Evolutionary conservation across 2,329 filamentous ascomycete species (phyloP), one percentile per base, ranked within the genome.

Genomic region (Penicillium sclerotigenum): DNA sequence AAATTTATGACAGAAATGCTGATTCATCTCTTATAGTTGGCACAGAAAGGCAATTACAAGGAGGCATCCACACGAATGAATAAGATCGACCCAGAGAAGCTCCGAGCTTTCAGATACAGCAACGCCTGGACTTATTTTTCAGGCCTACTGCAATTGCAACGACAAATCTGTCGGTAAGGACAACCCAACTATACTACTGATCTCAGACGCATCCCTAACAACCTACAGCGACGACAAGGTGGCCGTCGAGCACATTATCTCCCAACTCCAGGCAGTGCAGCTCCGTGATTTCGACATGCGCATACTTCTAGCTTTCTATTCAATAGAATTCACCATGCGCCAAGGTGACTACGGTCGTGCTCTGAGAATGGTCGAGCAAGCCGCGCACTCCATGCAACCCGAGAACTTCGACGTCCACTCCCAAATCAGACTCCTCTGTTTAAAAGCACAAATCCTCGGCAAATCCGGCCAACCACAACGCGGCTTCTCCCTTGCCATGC

Each of bases 41-140:
- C 84, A 9, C 83, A 86, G 54, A 81, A 78, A 45, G 92, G 93
- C 1, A 81, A 80, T 31, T 95, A 91, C 67, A 82, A 86, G 22
- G 82, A 88, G 47, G 90, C 88, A 0, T 79, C 87, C 50, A 73
- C 77, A 13, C 78, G 79, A 26, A 76, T 93, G 43, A 81, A 87
- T 51, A 75, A 77, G 28, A 72, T 91, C 18, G 81, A 87, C 48
- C 76, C 80, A 3, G 82, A 87, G 56, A 77, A 82, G 4, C 79
- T 89, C 37, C 85, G 88, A 4, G 87, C 89, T 0, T 83, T 92
- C 70, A 96, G 91, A 71, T 82, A 88, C 18, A 86, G 87, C 60
- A 90, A 95, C 56, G 68, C 74, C 50, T 77, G 77, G 72, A 70
- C 68, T 6, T 76, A 75, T 52, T 75, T 73, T 45, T 70, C 71